Evolutionary conservation across 148 eudicot species (phyloP).

Genomic region (Chenopodium suecicum): DNA sequence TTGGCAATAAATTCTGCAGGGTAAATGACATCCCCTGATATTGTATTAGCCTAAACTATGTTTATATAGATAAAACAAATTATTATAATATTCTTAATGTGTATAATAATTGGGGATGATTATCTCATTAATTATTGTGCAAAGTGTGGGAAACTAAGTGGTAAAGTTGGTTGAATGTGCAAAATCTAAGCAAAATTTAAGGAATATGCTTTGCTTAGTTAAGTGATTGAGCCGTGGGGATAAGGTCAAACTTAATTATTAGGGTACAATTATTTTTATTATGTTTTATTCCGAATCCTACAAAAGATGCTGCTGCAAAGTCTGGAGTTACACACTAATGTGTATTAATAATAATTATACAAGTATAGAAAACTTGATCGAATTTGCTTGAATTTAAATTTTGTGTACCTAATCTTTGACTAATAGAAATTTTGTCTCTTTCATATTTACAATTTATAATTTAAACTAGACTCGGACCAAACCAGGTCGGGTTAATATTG

Average conservation of each 20-base stretch:
- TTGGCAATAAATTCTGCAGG: conserved; percentile 14
- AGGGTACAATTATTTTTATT: background rate
- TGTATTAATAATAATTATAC: background rate
- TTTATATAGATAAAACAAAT: conserved; percentile 11
- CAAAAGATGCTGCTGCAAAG: background rate
- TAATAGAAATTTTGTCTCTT: background rate
- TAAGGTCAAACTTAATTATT: conserved; percentile 17
- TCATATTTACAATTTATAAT: background rate
- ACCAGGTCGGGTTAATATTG: too few species aligned
- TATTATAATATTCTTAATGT: background rate
- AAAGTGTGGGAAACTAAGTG: background rate
- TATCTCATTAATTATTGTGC: background rate
- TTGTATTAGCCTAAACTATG: background rate
- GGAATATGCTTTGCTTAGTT: conserved; percentile 31
- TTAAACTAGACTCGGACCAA: too few species aligned
- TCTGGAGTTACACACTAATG: background rate
- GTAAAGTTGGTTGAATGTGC: background rate
- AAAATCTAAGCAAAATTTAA: background rate
- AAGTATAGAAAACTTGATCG: background rate
- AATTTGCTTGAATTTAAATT: background rate
- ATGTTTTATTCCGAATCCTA: background rate
- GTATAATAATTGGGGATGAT: background rate
- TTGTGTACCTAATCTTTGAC: background rate
- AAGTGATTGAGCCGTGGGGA: conserved; percentile 11
- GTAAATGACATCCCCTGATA: conserved; percentile 9